Evolutionary conservation across 441 rosid genomes (phyloP).

Genomic region (Adansonia madagascariensis): DNA sequence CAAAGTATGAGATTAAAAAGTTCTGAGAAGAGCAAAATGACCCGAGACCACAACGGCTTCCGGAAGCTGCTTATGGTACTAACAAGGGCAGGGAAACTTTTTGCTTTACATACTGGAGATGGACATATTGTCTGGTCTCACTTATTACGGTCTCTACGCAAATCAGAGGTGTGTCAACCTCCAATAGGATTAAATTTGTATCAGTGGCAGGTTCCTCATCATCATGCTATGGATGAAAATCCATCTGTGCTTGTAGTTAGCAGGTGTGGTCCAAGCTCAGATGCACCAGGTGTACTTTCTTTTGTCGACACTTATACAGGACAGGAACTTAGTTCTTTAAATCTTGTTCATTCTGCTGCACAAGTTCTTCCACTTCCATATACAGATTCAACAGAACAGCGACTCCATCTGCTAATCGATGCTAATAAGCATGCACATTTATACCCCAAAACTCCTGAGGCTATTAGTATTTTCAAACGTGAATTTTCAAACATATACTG

Average conservation of each 20-base stretch:
- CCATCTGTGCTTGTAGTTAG: conserved; percentile 93
- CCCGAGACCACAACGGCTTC: conserved; percentile 98
- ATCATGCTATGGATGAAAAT: conserved; percentile 94
- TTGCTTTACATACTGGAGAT: conserved; percentile 97
- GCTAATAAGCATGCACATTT: conserved; percentile 67
- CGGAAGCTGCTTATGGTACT: conserved; percentile 87
- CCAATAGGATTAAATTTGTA: conserved; percentile 69
- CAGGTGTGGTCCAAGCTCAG: conserved; percentile 62
- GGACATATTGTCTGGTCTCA: conserved; percentile 92
- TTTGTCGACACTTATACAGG: conserved; percentile 91
- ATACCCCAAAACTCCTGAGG: conserved; percentile 83
- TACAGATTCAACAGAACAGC: conserved; percentile 90
- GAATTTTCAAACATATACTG: conserved; percentile 85
- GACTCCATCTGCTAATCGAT: conserved; percentile 85
- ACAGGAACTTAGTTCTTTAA: conserved; percentile 59
- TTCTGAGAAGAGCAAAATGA: conserved; percentile 94
- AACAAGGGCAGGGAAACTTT: conserved; percentile 84
- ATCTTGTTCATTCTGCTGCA: conserved; percentile 68
- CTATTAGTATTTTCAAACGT: conserved; percentile 60
- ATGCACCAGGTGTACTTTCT: conserved; percentile 74
- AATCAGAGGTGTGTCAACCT: conserved; percentile 62
- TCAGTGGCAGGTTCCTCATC: conserved; percentile 98
- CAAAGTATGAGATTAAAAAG: conserved; percentile 84
- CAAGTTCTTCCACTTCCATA: conserved; percentile 88
- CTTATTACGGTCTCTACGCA: conserved; percentile 60